Conservation (phyloP, 306 rosid genomes). For the Fragaria nilgerrensis region DNA sequence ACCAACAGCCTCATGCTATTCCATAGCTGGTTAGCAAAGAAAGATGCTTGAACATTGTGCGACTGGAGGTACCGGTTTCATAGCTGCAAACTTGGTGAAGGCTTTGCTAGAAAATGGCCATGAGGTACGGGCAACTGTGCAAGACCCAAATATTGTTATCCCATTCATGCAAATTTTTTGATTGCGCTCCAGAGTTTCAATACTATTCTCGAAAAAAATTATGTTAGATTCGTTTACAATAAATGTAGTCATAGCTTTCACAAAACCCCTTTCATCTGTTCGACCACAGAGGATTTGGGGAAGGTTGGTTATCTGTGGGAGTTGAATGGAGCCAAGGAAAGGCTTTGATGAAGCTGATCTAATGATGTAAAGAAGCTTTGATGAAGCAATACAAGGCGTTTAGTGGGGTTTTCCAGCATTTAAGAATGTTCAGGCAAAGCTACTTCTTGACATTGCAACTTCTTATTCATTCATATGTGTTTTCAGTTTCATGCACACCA, state of each 20-base stretch:
- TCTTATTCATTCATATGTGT: neutral
- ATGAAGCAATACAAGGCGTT: conserved; percentile 64
- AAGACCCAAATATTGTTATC: conserved; percentile 56
- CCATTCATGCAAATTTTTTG: too few relatives aligned
- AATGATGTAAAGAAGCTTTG: conserved; percentile 61
- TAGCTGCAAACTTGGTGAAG: conserved; percentile 67
- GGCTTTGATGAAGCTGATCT: conserved; percentile 70
- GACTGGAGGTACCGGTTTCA: conserved; percentile 82
- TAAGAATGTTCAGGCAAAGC: conserved; percentile 52
- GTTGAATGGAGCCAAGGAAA: conserved; percentile 60
- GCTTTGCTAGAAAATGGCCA: conserved; percentile 65
- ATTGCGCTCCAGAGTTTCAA: too few relatives aligned
- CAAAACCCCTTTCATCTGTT: neutral
- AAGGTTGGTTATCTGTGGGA: conserved; percentile 61
- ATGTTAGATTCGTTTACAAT: too few relatives aligned
- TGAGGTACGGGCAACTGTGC: conserved; percentile 60
- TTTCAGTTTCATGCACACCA: neutral
- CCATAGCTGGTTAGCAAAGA: neutral
- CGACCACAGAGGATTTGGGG: conserved; percentile 44
- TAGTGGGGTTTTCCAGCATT: conserved; percentile 72
- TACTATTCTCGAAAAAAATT: too few relatives aligned
- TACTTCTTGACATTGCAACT: neutral
- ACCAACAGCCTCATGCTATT: neutral
- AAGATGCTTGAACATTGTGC: conserved; percentile 73
- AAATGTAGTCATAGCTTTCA: too few relatives aligned